Evolutionary conservation across 805 yeast species (phyloP), one percentile per base, ranked within the genome.

Genomic region (Metschnikowia chrysomelidarum): DNA sequence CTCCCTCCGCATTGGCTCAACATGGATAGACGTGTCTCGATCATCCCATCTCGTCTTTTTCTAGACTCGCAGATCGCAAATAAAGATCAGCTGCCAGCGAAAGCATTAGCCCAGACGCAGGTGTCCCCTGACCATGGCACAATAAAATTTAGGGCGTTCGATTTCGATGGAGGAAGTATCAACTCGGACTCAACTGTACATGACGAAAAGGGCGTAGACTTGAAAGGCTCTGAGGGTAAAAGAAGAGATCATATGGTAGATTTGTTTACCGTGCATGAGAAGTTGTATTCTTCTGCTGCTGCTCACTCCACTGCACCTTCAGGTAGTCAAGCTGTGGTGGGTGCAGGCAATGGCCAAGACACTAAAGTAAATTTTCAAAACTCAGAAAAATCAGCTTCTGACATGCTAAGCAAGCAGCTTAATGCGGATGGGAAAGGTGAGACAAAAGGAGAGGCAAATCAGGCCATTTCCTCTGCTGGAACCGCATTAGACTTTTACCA

Each of bases 401-500:
- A 45, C 15, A 19, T 43, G 13, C 37, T 45, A 8, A 26, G 24
- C 9, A 33, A 38, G 24, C 47, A 45, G 25, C 36, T 42, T 8
- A 23, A 24, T 1, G 14, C 27, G 4, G 47, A 43, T 7, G 24
- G 36, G 7, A 39, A 35, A 7, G 11, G 9, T 2, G 43, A 41
- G 8, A 16, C 21, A 3, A 27, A 7, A 7, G 12, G 13, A 5
- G 43, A 38, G 5, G 30, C 23, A 11, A 31, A 22, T 5, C 18
- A 34, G n/a, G 23, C 26, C 17, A 19, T n/a, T 1, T 19, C n/a
- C 16, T 16, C 24, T 20, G 19, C 37, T 8, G 49, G 49, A 1
- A 57, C 56, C 4, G 51, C 62, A 0, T 30, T 70, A 10, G 72
- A 71, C 24, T 77, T 69, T 44, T 78, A 73, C 40, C 75, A 75